Base-by-base conservation (phyloP, 2,329 filamentous ascomycete genomes). In the Cytospora piceae region DNA sequence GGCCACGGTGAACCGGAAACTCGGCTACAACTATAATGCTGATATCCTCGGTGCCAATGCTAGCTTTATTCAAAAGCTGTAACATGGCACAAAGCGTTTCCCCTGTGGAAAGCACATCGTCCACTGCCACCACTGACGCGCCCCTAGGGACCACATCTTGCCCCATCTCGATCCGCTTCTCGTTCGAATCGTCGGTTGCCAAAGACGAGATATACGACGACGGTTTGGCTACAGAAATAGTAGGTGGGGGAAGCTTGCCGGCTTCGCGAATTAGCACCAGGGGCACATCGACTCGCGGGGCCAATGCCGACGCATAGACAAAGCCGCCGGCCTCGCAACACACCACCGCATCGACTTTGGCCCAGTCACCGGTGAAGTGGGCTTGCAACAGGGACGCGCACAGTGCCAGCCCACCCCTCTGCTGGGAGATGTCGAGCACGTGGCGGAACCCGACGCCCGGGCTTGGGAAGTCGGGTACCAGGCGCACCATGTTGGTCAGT, bases 231-330 rank as follows among this genome's bases (percentile, higher is more conserved):
- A 81, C 78, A 8, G 82, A 85, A 39, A 86, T 12, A 0, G 76
- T 83, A 0, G 86, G 86, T 9, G 83, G 82, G 0, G 87, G 86
- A 0, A 89, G 81, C 73, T 88, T 90, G 31, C 83, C 83, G 12
- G 79, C 80, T 71, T 84, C 76, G 49, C 87, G 84, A 64, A 89
- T 80, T 53, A 85, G 71, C 8, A 75, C 77, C 66, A 88, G 70
- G 2, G 79, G 82, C 12, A 81, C 39, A 49, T 76, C 64, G 55
- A 83, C 70, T 2, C 58, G 71, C 17, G 46, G 46, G 4, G 83
- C 81, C 67, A 89, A 74, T 2, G 82, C 72, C 12, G 86, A 77
- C 1, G 85, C 86, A 75, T 75, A 88, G 64, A 87, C 64, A 65
- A 83, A 83, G 27, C 86, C 85, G 54, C 87, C 86, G 0, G 79